Evolutionary conservation across 2,329 filamentous ascomycete species (phyloP).

Genomic region (Pseudocercospora macadamiae): DNA sequence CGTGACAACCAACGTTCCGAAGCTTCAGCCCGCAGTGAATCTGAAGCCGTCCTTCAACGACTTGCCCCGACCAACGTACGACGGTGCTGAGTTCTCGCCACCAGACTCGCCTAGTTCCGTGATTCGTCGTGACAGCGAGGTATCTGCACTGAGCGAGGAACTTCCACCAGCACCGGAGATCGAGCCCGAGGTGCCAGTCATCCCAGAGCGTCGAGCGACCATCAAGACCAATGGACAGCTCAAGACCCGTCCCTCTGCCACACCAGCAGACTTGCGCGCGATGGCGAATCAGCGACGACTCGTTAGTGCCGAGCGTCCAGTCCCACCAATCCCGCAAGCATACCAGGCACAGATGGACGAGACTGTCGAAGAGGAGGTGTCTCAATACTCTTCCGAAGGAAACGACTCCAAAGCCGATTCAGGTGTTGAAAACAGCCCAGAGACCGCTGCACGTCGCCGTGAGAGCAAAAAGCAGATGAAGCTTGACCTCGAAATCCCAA

Average conservation of each 20-base stretch:
- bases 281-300: conserved; percentile 87
- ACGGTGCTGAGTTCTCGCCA: conserved; percentile 32
- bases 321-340: conserved; percentile 37
- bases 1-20: conserved; percentile 25
- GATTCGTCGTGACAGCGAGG: conserved; percentile 67
- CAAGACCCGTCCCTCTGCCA: conserved; percentile 86
- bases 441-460: conserved; percentile 16
- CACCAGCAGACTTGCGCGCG: conserved; percentile 77
- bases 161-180: conserved; percentile 16
- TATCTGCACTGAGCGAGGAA: conserved; percentile 27
- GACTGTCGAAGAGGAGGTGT: conserved; percentile 27
- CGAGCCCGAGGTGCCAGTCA: conserved; percentile 35
- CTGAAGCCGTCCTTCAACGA: conserved; percentile 27
- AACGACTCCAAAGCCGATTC: conserved; percentile 35
- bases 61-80: conserved; percentile 27
- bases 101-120: conserved; percentile 83
- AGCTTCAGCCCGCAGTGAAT: conserved; percentile 29
- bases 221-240: conserved; percentile 85
- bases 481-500: conserved; percentile 69
- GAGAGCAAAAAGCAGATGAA: conserved; percentile 30
- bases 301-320: conserved; percentile 69
- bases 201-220: conserved; percentile 83
- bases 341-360: conserved; percentile 30
- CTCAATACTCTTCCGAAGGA: conserved; percentile 32
- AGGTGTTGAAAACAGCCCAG: conserved; percentile 23